A percentile compares a stretch with the other conserved stretches of the same genome.
Evolutionary conservation across 306 rosid genomes (phyloP).

Genomic region (Benincasa hispida): DNA sequence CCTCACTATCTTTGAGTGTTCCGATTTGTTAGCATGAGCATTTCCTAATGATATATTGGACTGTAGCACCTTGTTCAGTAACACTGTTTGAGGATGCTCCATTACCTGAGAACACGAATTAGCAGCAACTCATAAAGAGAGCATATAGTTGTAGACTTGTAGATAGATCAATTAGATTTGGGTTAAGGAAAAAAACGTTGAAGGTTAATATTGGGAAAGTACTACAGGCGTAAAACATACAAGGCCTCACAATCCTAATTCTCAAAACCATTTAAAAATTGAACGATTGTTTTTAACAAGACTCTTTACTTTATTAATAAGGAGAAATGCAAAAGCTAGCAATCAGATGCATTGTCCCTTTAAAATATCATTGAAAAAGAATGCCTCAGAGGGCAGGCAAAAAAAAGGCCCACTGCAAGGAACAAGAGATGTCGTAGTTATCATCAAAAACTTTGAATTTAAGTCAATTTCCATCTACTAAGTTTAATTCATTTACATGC

Average conservation of each 20-base stretch:
- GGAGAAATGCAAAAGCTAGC: not conserved
- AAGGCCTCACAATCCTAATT: not conserved
- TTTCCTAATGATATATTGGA: slow-evolving; percentile 48
- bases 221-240: not conserved
- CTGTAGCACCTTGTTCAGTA: slow-evolving; percentile 56
- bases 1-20: slow-evolving; percentile 21
- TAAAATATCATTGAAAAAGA: not conserved
- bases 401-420: not conserved
- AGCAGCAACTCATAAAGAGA: not conserved
- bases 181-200: not conserved
- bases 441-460: not conserved
- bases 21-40: slow-evolving; percentile 38
- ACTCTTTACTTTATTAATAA: not conserved
- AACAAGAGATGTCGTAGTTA: not conserved
- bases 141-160: not conserved
- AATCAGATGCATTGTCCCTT: not conserved
- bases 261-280: not conserved
- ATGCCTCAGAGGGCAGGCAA: not conserved
- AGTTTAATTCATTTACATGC: not conserved
- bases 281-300: not conserved
- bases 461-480: not conserved
- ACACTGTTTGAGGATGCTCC: slow-evolving; percentile 87
- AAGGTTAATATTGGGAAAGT: not conserved
- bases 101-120: slow-evolving; percentile 35
- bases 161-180: not conserved